Conservation (phyloP, 805 yeast species). For the Wickerhamiella lipophila region DNA sequence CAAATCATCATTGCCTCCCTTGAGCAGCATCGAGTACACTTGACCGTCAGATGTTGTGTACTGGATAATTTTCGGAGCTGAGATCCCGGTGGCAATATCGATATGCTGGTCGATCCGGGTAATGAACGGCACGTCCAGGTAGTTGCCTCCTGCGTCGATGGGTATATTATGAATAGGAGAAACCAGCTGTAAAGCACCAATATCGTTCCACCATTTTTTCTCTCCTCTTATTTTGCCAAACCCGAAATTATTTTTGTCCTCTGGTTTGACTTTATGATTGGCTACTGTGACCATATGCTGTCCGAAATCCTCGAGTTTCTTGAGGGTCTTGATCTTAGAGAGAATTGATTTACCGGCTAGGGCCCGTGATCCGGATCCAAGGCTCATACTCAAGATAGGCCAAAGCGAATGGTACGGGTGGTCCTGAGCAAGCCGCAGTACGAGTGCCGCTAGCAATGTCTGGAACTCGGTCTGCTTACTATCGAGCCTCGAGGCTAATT, state of each 20-base stretch:
- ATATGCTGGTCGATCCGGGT: slow-evolving; percentile 35
- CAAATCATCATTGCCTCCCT: slow-evolving; percentile 82
- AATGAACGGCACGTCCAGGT: slow-evolving; percentile 39
- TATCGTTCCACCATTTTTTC: slow-evolving; percentile 41
- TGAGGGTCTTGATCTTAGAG: background rate
- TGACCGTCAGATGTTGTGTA: slow-evolving; percentile 47
- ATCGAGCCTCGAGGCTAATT: slow-evolving; percentile 57
- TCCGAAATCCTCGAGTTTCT: background rate
- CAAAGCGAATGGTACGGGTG: slow-evolving; percentile 8
- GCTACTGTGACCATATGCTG: slow-evolving; percentile 8
- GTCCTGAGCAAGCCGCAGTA: background rate
- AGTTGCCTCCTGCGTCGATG: slow-evolving; percentile 35
- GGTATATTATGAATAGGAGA: slow-evolving; percentile 48
- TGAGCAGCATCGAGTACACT: slow-evolving; percentile 48
- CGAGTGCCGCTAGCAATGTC: slow-evolving; percentile 28
- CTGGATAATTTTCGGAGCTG: slow-evolving; percentile 69
- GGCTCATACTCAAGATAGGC: background rate
- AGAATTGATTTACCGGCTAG: slow-evolving; percentile 4
- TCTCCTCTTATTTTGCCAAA: slow-evolving; percentile 26
- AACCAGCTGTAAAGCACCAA: slow-evolving; percentile 43
- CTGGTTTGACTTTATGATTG: slow-evolving; percentile 10
- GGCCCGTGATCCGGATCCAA: background rate
- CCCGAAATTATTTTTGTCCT: background rate
- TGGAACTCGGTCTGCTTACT: slow-evolving; percentile 56
- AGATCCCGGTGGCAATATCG: slow-evolving; percentile 70